phyloP scores from a whole-genome alignment of 352 stramenopile genomes.

The Paralagenidium karlingii region DNA sequence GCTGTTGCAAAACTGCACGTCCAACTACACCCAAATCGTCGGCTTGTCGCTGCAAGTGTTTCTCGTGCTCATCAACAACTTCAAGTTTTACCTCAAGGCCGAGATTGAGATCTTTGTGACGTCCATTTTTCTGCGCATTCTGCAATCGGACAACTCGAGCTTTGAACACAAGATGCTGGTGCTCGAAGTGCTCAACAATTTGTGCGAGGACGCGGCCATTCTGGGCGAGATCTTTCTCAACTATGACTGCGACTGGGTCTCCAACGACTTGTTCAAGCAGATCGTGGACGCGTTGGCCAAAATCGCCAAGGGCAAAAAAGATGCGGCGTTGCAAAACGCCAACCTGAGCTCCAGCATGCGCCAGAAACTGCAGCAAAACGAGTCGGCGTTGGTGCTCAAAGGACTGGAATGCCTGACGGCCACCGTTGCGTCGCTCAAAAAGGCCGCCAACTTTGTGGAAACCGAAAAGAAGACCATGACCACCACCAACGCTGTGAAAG shows the following conservation, averaged over 20 bases:
- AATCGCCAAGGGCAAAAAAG: slow-evolving; percentile 86
- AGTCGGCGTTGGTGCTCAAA: slow-evolving; percentile 62
- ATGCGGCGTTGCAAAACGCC: slow-evolving; percentile 17
- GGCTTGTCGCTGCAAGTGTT: slow-evolving; percentile 97
- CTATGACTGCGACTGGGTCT: slow-evolving; percentile 99
- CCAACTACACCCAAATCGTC: slow-evolving; percentile 92
- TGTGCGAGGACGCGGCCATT: slow-evolving; percentile 91
- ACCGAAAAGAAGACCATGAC: slow-evolving; percentile 40
- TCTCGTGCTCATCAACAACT: slow-evolving; percentile 89
- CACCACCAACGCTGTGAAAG: slow-evolving; percentile 8
- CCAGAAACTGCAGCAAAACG: slow-evolving; percentile 58
- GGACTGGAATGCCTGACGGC: slow-evolving; percentile 89
- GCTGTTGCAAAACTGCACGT: slow-evolving; percentile 98
- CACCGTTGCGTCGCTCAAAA: slow-evolving; percentile 88
- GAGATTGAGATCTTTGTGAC: slow-evolving; percentile 99
- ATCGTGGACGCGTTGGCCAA: slow-evolving; percentile 95
- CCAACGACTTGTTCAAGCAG: slow-evolving; percentile 95
- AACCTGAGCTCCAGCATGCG: slow-evolving; percentile 45
- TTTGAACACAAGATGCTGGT: slow-evolving; percentile 97
- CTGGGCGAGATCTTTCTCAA: slow-evolving; percentile 99
- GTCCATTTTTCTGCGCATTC: slow-evolving; percentile 96
- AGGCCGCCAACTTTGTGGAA: slow-evolving; percentile 73
- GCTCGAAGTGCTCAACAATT: slow-evolving; percentile 91
- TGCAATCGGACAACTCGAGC: slow-evolving; percentile 95
- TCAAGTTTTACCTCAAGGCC: slow-evolving; percentile 92